Conservation (phyloP, 169 alveolate genomes). For the Eimeria brunetti region DNA sequence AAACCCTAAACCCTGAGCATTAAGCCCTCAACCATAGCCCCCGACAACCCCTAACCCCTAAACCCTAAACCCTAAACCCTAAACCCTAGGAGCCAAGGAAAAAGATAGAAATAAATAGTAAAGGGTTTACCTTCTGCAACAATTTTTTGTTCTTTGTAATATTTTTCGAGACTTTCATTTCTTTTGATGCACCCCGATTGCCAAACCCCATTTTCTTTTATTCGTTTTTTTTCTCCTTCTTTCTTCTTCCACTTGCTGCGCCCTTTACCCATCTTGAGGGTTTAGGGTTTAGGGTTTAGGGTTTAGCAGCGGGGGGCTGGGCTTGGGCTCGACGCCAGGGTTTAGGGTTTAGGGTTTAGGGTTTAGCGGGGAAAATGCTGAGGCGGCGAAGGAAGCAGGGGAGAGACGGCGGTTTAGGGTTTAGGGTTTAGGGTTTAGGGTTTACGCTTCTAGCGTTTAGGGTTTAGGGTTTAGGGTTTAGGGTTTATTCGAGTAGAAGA, state of each 20-base stretch:
- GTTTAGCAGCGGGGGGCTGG: not conserved
- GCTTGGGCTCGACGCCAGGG: not conserved
- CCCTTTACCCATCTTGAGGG: no score
- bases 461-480: slow-evolving; percentile 17
- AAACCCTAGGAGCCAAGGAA: slow-evolving; percentile 3
- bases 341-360: slow-evolving; percentile 8
- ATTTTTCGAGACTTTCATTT: no score
- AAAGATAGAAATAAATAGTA: no score
- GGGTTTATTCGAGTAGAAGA: slow-evolving; percentile 1
- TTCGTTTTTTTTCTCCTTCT: no score
- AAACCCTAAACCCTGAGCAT: not conserved
- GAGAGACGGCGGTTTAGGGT: no score
- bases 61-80: slow-evolving; percentile 42
- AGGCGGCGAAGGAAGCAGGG: no score
- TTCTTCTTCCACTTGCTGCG: no score
- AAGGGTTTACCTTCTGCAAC: no score
- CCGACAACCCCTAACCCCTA: slow-evolving; percentile 15
- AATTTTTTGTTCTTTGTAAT: no score
- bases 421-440: slow-evolving; percentile 19
- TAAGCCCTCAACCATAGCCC: not conserved
- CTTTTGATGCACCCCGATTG: no score
- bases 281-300: no score
- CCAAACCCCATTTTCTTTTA: not conserved
- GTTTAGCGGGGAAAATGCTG: not conserved
- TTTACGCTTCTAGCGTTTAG: not conserved